Evolutionary conservation across 257 asterid species (phyloP), one percentile per base, ranked within the genome.

Genomic region (Verbascum thapsus): DNA sequence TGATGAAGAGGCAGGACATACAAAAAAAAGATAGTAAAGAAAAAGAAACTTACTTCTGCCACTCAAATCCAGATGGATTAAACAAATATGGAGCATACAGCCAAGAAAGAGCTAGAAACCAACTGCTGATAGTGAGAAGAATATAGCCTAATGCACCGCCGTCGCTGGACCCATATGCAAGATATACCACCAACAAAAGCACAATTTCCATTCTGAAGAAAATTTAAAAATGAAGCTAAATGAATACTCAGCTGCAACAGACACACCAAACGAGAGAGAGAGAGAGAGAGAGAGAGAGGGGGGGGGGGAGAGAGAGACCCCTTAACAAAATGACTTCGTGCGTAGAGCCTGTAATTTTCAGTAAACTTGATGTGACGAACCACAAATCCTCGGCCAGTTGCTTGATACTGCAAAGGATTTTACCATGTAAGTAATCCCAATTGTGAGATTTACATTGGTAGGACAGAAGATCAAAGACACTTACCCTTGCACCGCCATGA

Each of bases 41-140:
- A 26, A 18, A 15, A 6, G 32, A 26, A 52, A 73, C 95, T 84
- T 79, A 94, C 99, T 94, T 94, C 74, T 90, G 97, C 97, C 99
- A 94, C 91, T 90, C 99, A 69, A 94, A 94, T 64, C 99, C 99
- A 37, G 99, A 86, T 22, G 99, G 99, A 79, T 94, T 94, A 68
- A 94, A 94, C 74, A 90, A 74, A 81, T 94, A 94, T 45, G 99
- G 99, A 61, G 99, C 99, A 72, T 72, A 94, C 58, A 94, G 88
- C 99, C 97, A 94, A 12, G 99, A 94, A 43, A 79, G 8, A 58
- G 82, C 96, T 53, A 90, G 76, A 80, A 90, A 85, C 99, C 99
- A 94, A 77, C 99, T 85, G 87, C 99, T 94, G 48, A 90, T 39
- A 49, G 95, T 83, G 70, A 94, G 96, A 71, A 94, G 96, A 64